phyloP scores from a whole-genome alignment of 139 green algal species.

The Dunaliella primolecta region DNA sequence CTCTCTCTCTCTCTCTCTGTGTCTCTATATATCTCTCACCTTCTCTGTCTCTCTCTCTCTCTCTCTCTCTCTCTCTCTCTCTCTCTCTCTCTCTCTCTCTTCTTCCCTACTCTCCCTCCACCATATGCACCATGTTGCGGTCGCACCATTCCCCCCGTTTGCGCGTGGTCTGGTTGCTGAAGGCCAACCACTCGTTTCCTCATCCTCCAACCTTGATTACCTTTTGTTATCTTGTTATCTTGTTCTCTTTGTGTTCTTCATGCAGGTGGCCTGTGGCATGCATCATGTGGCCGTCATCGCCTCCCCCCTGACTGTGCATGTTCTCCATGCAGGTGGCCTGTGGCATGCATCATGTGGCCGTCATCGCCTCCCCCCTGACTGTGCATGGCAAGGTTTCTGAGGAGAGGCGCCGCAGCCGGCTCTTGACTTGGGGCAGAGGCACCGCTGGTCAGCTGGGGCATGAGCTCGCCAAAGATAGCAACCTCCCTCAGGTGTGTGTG shows the following conservation, averaged over 20 bases:
- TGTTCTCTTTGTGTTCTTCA: conserved; percentile 13
- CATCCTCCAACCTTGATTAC: not conserved
- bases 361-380: conserved; percentile 43
- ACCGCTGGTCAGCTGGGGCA: conserved; percentile 72
- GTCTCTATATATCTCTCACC: no score
- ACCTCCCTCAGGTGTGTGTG: conserved; percentile 34
- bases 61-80: no score
- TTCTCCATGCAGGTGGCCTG: conserved; percentile 40
- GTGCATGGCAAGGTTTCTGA: conserved; percentile 26
- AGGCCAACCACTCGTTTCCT: not conserved
- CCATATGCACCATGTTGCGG: no score
- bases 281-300: no score
- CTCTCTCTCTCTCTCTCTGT: no score
- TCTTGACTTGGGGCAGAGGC: conserved; percentile 72
- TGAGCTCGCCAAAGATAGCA: conserved; percentile 39
- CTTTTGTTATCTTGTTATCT: not conserved
- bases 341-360: conserved; percentile 66
- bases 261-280: not conserved
- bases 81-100: no score
- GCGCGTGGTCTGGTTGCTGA: not conserved
- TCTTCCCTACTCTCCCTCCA: no score
- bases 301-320: no score
- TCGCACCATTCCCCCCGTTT: no score
- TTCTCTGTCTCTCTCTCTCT: no score
- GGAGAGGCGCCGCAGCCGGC: conserved; percentile 25